Conservation (phyloP, 768 basidiomycete genomes). For the Trametes maxima region DNA sequence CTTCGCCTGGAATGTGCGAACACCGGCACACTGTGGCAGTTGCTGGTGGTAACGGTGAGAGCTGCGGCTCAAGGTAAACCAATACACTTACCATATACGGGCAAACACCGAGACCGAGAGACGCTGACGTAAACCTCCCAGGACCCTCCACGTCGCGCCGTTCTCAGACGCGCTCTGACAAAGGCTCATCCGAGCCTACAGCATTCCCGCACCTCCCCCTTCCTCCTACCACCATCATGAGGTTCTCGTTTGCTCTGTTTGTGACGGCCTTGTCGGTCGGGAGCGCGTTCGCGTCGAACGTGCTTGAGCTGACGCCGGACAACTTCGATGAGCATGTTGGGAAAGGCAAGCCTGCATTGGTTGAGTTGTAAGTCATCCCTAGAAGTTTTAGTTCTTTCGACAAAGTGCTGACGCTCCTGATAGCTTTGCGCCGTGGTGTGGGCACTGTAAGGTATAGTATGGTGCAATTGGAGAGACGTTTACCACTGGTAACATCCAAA, state of each 20-base stretch:
- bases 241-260: constrained; percentile 56
- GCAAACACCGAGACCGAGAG: background rate
- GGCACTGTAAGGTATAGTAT: constrained; percentile 78
- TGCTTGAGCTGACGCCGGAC: constrained; percentile 72
- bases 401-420: background rate
- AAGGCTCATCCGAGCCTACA: constrained; percentile 14
- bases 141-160: constrained; percentile 22
- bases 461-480: background rate
- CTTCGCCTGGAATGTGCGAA: background rate
- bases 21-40: background rate
- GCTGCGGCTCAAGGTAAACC: constrained; percentile 4
- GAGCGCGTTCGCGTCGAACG: constrained; percentile 72
- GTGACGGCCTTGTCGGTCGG: constrained; percentile 54
- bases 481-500: background rate
- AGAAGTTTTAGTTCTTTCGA: constrained; percentile 6
- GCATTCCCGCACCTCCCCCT: background rate
- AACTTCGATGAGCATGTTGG: constrained; percentile 81
- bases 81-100: constrained; percentile 1
- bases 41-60: constrained; percentile 2
- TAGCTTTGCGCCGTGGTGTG: constrained; percentile 91
- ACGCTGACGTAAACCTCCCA: constrained; percentile 15
- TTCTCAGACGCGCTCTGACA: constrained; percentile 21
- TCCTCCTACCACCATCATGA: constrained; percentile 46
- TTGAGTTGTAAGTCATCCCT: constrained; percentile 79
- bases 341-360: constrained; percentile 78